Conservation (phyloP, 352 stramenopile species). For the Phytopythium helicoides region DNA sequence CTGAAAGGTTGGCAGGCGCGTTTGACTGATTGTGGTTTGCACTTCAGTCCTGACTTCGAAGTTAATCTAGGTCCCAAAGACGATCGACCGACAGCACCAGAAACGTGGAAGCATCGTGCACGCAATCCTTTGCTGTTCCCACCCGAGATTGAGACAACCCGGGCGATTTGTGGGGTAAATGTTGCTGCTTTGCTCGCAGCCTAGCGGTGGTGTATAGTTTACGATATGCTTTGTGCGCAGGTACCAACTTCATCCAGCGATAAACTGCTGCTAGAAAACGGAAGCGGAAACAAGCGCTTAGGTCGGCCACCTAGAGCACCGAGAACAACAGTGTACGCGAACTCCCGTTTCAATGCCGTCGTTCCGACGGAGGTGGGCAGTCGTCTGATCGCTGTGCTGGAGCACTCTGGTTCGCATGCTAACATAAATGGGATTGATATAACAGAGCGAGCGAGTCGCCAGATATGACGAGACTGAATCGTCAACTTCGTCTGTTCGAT, state of each 20-base stretch:
- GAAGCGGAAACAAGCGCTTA: constrained; percentile 10
- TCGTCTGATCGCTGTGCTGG: background rate
- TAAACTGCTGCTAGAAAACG: constrained; percentile 44
- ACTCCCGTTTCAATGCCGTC: constrained; percentile 56
- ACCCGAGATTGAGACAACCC: constrained; percentile 53
- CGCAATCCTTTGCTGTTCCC: constrained; percentile 78
- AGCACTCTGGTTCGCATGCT: background rate
- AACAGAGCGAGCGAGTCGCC: background rate
- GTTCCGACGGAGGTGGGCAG: constrained; percentile 16
- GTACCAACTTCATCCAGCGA: constrained; percentile 11
- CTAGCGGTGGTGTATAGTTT: background rate
- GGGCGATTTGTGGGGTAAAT: constrained; percentile 51
- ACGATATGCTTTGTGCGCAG: constrained; percentile 11
- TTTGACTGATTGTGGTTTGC: background rate
- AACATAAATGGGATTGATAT: background rate
- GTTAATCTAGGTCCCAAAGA: constrained; percentile 64
- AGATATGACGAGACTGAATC: constrained; percentile 2
- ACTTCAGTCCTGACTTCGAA: too few relatives aligned
- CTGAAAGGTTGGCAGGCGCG: constrained; percentile 36
- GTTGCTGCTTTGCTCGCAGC: background rate
- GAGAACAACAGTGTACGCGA: constrained; percentile 66
- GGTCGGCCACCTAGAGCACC: constrained; percentile 26
- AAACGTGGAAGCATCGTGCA: constrained; percentile 73
- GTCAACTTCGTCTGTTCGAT: background rate
- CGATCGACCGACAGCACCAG: constrained; percentile 53